Percentiles rank a stretch among this genome's conserved stretches.
Conservation (phyloP, 2,329 filamentous ascomycete species). For the Ceratocystis cubensis region DNA sequence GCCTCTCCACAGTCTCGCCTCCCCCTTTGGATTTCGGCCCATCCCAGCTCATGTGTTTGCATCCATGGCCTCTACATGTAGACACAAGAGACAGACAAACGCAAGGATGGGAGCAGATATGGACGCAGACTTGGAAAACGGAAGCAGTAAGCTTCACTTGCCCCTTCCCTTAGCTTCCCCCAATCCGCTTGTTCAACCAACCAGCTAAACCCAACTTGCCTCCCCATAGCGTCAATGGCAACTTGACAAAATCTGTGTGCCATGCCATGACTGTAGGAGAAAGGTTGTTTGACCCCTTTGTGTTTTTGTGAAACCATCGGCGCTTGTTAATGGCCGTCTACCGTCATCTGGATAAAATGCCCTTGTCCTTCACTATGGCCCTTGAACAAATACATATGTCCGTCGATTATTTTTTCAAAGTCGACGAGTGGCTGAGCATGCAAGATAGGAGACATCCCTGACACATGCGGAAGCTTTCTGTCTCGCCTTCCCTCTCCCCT, state of each 20-base stretch:
- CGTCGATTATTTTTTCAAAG: not conserved
- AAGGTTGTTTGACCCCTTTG: not conserved
- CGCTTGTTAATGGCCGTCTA: not conserved
- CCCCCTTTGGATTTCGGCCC: too few species aligned
- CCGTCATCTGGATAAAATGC: not conserved
- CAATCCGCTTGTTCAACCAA: not conserved
- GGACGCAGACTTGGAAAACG: too few species aligned
- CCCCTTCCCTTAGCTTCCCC: not conserved
- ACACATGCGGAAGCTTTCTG: not conserved
- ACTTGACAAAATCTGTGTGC: too few species aligned
- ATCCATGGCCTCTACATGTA: not conserved
- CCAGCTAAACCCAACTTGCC: not conserved
- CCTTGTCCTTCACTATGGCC: not conserved
- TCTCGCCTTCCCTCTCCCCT: not conserved
- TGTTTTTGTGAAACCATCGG: not conserved
- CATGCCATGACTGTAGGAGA: too few species aligned
- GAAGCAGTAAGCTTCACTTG: too few species aligned
- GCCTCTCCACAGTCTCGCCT: not conserved
- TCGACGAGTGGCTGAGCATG: not conserved
- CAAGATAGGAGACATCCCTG: not conserved
- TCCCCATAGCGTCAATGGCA: not conserved
- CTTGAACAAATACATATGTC: not conserved
- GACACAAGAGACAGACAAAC: too few species aligned
- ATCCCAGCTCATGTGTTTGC: not conserved
- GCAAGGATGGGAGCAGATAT: too few species aligned